Evolutionary conservation across 73 alveolate genomes (phyloP).

Genomic region (Paramecium caudatum): DNA sequence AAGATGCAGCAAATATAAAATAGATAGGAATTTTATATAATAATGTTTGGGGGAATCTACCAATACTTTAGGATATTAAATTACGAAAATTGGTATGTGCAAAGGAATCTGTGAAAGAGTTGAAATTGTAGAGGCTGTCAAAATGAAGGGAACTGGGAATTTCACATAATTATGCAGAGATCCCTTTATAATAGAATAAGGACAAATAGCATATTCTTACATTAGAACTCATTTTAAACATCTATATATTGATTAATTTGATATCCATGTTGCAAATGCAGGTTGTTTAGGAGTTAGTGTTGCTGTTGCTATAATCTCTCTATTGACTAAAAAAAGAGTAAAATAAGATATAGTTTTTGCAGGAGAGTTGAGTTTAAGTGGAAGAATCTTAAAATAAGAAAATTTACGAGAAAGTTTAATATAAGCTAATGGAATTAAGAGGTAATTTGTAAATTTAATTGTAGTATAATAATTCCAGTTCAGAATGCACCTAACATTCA

Average conservation of each 20-base stretch:
- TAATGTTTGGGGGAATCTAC: conserved; percentile 88
- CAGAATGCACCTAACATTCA: conserved; percentile 11
- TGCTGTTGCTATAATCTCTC: conserved; percentile 90
- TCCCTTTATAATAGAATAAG: conserved; percentile 69
- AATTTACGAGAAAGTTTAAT: conserved; percentile 91
- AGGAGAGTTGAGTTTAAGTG: conserved; percentile 90
- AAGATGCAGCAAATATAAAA: background rate
- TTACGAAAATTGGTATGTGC: conserved; percentile 86
- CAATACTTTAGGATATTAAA: conserved; percentile 76
- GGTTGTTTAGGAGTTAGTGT: conserved; percentile 94
- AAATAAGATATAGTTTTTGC: conserved; percentile 90
- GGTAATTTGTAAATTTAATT: conserved; percentile 61
- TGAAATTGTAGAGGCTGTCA: conserved; percentile 83
- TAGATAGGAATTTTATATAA: conserved; percentile 75
- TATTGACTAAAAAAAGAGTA: conserved; percentile 85
- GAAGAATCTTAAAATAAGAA: conserved; percentile 88
- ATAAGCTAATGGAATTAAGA: conserved; percentile 89
- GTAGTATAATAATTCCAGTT: conserved; percentile 60
- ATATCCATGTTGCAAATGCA: conserved; percentile 91
- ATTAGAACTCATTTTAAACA: background rate
- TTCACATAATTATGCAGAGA: conserved; percentile 71
- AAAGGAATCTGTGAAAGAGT: conserved; percentile 92
- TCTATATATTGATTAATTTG: conserved; percentile 88
- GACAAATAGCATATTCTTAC: conserved; percentile 83
- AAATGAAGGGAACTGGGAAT: conserved; percentile 84